Conservation (phyloP, 163 green algal species). For the Botryococcus braunii region DNA sequence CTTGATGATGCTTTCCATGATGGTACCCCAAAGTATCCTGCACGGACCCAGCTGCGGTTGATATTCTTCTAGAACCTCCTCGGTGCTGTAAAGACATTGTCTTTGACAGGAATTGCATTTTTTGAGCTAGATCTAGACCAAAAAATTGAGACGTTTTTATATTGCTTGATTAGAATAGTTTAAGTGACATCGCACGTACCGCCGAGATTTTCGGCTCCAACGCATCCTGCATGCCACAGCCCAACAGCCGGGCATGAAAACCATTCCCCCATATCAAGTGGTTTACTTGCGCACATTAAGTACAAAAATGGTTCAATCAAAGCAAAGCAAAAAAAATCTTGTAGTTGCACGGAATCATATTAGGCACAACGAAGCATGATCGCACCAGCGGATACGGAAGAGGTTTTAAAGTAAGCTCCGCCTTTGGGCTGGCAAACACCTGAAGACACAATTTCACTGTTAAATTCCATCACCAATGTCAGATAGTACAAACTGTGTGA, state of each 20-base stretch:
- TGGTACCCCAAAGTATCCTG: slow-evolving; percentile 72
- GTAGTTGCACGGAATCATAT: neutral
- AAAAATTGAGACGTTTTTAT: neutral
- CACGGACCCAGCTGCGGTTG: neutral
- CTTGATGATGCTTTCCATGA: slow-evolving; percentile 87
- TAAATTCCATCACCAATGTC: too few species aligned
- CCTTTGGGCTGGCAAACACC: too few species aligned
- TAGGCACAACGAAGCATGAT: neutral
- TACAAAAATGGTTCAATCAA: neutral
- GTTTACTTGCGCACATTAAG: neutral
- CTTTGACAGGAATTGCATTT: neutral
- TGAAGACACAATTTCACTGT: too few species aligned
- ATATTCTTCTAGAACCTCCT: neutral
- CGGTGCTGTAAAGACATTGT: neutral
- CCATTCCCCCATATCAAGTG: neutral
- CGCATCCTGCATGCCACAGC: slow-evolving; percentile 3
- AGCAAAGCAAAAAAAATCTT: neutral
- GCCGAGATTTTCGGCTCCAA: slow-evolving; percentile 3
- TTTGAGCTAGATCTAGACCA: neutral
- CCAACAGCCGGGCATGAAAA: neutral
- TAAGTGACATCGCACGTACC: neutral
- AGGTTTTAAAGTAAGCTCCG: slow-evolving; percentile 5
- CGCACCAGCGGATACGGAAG: slow-evolving; percentile 1
- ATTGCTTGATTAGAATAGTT: neutral
- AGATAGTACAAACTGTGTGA: too few species aligned